phyloP scores from a whole-genome alignment of 352 stramenopile species.

The Phytophthora pluvialis region DNA sequence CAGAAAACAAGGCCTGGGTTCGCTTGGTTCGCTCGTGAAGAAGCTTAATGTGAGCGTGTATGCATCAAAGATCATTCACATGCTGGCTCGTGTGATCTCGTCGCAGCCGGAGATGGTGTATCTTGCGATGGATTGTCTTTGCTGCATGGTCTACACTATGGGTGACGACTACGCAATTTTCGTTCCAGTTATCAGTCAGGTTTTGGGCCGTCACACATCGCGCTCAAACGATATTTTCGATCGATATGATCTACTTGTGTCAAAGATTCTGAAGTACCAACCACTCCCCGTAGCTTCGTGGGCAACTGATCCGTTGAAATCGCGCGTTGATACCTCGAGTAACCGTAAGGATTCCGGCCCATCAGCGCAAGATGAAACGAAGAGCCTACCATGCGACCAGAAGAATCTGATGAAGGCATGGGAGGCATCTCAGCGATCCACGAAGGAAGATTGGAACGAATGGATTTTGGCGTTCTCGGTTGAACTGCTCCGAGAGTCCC shows the following conservation, averaged over 20 bases:
- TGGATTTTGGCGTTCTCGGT: slow-evolving; percentile 98
- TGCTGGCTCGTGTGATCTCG: slow-evolving; percentile 85
- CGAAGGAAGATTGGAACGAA: slow-evolving; percentile 97
- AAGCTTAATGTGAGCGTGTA: slow-evolving; percentile 91
- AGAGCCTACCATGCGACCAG: slow-evolving; percentile 82
- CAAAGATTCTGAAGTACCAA: slow-evolving; percentile 90
- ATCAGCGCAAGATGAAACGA: slow-evolving; percentile 64
- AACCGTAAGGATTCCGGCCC: slow-evolving; percentile 47
- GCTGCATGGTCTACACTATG: slow-evolving; percentile 91
- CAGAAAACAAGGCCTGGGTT: slow-evolving; percentile 81
- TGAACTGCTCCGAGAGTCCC: slow-evolving; percentile 97
- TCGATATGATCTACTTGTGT: slow-evolving; percentile 87
- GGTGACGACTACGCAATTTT: slow-evolving; percentile 91
- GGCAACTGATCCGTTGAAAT: slow-evolving; percentile 75
- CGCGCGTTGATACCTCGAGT: slow-evolving; percentile 40
- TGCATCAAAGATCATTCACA: slow-evolving; percentile 91
- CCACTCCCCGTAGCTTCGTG: slow-evolving; percentile 83
- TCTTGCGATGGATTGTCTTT: slow-evolving; percentile 88
- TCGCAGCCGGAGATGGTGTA: slow-evolving; percentile 86
- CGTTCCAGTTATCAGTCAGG: slow-evolving; percentile 85
- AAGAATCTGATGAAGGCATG: slow-evolving; percentile 87
- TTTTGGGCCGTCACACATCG: slow-evolving; percentile 73
- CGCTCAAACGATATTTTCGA: slow-evolving; percentile 87
- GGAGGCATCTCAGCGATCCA: slow-evolving; percentile 84
- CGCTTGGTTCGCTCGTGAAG: slow-evolving; percentile 86